These are phyloP conservation scores for Allomyces macrogynus DNA, from an alignment of 192 early-diverging fungal genomes.

Conservation along the genomic window DNA sequence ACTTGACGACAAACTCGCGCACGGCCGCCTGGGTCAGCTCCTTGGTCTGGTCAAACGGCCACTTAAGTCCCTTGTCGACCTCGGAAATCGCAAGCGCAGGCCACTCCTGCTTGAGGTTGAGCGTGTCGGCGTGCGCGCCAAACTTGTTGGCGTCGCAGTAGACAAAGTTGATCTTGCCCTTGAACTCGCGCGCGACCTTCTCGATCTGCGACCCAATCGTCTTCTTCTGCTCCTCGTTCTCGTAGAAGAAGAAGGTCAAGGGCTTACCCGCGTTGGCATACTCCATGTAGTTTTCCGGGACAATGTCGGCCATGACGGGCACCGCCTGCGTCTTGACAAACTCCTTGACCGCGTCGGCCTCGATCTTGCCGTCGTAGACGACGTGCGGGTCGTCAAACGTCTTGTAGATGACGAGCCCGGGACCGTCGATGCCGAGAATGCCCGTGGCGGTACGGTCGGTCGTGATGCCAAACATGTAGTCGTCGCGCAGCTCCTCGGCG, in stretches of 20 bases:
- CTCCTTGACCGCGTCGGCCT: slow-evolving; percentile 26
- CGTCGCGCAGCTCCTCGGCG: slow-evolving; percentile 68
- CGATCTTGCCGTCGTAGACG: slow-evolving; percentile 37
- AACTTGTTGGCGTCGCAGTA: slow-evolving; percentile 75
- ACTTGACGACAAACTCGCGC: slow-evolving; percentile 38
- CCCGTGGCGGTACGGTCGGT: slow-evolving; percentile 35
- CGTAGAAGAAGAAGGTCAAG: slow-evolving; percentile 72
- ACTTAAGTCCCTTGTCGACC: slow-evolving; percentile 54
- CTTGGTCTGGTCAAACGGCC: slow-evolving; percentile 56
- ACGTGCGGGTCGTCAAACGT: slow-evolving; percentile 74
- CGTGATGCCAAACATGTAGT: slow-evolving; percentile 64
- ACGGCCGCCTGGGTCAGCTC: slow-evolving; percentile 37
- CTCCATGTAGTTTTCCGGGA: slow-evolving; percentile 63
- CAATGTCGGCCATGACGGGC: slow-evolving; percentile 77
- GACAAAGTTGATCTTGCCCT: slow-evolving; percentile 80
- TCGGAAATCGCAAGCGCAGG: slow-evolving; percentile 84
- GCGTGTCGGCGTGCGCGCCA: slow-evolving; percentile 64
- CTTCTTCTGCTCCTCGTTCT: slow-evolving; percentile 34
- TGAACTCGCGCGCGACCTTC: slow-evolving; percentile 56
- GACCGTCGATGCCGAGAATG: slow-evolving; percentile 17
- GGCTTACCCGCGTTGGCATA: slow-evolving; percentile 79
- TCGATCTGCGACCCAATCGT: slow-evolving; percentile 36
- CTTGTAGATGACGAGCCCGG: slow-evolving; percentile 68
- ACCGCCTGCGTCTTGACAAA: slow-evolving; percentile 68
- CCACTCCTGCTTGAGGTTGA: slow-evolving; percentile 78